Percentiles rank a stretch among this genome's conserved stretches.
Conservation (phyloP, 768 basidiomycete genomes). For the Tulasnella sp. region DNA sequence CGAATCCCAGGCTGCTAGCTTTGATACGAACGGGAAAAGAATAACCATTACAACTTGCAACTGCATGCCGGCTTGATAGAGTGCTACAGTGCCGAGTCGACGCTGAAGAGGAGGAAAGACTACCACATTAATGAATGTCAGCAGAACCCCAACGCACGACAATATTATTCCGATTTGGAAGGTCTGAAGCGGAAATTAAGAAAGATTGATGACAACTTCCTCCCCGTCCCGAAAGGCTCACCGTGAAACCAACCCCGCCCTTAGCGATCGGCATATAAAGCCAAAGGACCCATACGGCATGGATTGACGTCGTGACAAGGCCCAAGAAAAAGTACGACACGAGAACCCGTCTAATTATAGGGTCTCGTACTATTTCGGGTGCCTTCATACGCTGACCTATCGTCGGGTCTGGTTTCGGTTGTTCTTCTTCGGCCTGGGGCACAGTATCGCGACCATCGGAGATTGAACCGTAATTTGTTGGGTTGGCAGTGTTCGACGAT, state of each 20-base stretch:
- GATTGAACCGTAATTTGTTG: too few relatives aligned
- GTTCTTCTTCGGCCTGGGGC: not conserved
- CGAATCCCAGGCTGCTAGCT: slow-evolving; percentile 14
- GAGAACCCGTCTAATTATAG: slow-evolving; percentile 30
- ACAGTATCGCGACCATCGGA: too few relatives aligned
- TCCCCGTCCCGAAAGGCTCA: not conserved
- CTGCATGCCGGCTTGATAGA: slow-evolving; percentile 28
- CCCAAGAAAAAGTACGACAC: slow-evolving; percentile 35
- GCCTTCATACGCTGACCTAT: not conserved
- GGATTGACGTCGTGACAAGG: slow-evolving; percentile 34
- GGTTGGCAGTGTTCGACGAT: too few relatives aligned
- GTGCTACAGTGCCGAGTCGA: slow-evolving; percentile 26
- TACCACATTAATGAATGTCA: slow-evolving; percentile 34
- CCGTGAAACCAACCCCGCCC: slow-evolving; percentile 37
- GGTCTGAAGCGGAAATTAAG: slow-evolving; percentile 16
- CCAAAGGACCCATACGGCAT: slow-evolving; percentile 36
- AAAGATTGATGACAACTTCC: not conserved
- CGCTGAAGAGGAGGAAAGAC: slow-evolving; percentile 35
- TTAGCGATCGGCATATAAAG: slow-evolving; percentile 35
- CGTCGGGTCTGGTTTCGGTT: not conserved
- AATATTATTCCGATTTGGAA: slow-evolving; percentile 34
- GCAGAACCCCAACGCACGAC: slow-evolving; percentile 33
- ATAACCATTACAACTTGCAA: slow-evolving; percentile 28
- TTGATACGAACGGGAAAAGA: slow-evolving; percentile 33
- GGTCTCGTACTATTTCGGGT: slow-evolving; percentile 32